A percentile compares a stretch with the other conserved stretches of the same genome.
Evolutionary conservation across 148 eudicot genomes (phyloP).

Genomic region (Cornus florida): DNA sequence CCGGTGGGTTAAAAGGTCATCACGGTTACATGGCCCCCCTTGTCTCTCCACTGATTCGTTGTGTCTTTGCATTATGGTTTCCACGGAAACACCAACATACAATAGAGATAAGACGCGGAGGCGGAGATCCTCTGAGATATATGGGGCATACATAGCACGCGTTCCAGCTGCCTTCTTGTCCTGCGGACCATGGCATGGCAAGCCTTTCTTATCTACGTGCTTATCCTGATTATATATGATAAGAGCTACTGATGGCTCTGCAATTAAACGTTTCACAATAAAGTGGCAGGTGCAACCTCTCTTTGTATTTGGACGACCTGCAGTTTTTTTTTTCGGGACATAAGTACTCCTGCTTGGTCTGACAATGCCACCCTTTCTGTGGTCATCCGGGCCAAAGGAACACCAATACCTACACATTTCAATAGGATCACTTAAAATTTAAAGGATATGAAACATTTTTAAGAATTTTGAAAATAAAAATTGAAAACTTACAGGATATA

Average conservation of each 20-base stretch:
- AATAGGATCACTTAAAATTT: neutral
- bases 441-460: neutral
- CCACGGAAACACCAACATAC: slow-evolving; percentile 90
- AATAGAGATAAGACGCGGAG: slow-evolving; percentile 77
- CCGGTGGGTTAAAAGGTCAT: slow-evolving; percentile 91
- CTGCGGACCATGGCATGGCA: slow-evolving; percentile 92
- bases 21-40: slow-evolving; percentile 87
- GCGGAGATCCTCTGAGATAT: slow-evolving; percentile 90
- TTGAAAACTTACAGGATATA: slow-evolving; percentile 71
- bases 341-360: slow-evolving; percentile 86
- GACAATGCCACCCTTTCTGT: slow-evolving; percentile 79
- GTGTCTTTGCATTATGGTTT: slow-evolving; percentile 96
- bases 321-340: slow-evolving; percentile 66
- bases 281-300: slow-evolving; percentile 97
- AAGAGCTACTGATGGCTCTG: slow-evolving; percentile 84
- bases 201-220: slow-evolving; percentile 79
- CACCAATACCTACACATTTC: slow-evolving; percentile 82
- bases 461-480: neutral
- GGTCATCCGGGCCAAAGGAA: slow-evolving; percentile 97
- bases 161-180: slow-evolving; percentile 89
- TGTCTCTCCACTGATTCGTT: slow-evolving; percentile 85
- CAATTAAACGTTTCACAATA: slow-evolving; percentile 86
- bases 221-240: slow-evolving; percentile 84
- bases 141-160: slow-evolving; percentile 94
- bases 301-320: slow-evolving; percentile 91